Conservation (phyloP, 495 filamentous ascomycete species). For the Daldinia vernicosa region DNA sequence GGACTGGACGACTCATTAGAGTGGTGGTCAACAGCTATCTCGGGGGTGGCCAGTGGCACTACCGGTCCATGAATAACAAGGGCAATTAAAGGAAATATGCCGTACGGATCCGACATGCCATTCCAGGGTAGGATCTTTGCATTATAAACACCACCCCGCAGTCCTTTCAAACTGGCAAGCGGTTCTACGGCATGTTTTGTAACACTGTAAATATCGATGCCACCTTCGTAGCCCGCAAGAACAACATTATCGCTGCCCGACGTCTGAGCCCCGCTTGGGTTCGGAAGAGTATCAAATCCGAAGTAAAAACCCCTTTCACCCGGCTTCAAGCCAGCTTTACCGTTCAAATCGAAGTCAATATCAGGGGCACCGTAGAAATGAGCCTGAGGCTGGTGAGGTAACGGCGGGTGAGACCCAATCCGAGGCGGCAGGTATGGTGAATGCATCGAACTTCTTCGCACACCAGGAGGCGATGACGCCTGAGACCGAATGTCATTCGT, state of each 20-base stretch:
- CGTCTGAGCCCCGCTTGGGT: conserved; percentile 55
- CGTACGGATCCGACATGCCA: conserved; percentile 36
- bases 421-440: conserved; percentile 60
- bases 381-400: conserved; percentile 82
- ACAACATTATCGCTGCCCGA: conserved; percentile 72
- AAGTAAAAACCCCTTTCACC: conserved; percentile 76
- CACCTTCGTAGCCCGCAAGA: conserved; percentile 77
- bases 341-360: conserved; percentile 71
- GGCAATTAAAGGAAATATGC: conserved; percentile 71
- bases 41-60: conserved; percentile 48
- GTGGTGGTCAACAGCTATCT: conserved; percentile 48
- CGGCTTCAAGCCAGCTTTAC: conserved; percentile 60
- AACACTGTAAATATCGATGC: conserved; percentile 74
- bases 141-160: conserved; percentile 81
- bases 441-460: conserved; percentile 67
- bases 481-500: conserved; percentile 56
- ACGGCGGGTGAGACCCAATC: conserved; percentile 66
- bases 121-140: conserved; percentile 78
- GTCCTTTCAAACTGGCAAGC: conserved; percentile 72
- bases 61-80: conserved; percentile 79
- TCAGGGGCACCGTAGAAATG: conserved; percentile 73
- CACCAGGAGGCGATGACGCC: conserved; percentile 53
- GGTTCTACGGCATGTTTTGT: conserved; percentile 71
- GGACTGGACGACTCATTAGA: conserved; percentile 53
- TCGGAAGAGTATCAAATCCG: conserved; percentile 76